phyloP scores from a whole-genome alignment of 495 filamentous ascomycete species.

The Penicillium antarcticum region DNA sequence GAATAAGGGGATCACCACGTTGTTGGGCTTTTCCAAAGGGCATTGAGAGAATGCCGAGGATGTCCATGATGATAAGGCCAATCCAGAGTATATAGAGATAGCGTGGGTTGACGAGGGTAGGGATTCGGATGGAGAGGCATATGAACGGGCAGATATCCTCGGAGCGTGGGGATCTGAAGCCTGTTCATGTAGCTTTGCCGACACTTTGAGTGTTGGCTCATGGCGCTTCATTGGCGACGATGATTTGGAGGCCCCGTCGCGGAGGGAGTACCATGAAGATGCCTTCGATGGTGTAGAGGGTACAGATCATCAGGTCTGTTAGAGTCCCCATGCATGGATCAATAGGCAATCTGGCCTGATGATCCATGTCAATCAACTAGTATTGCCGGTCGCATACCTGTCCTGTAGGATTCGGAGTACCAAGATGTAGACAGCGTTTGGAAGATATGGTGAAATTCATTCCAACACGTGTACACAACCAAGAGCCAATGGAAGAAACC shows the following conservation, averaged over 20 bases:
- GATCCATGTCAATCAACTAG: no score
- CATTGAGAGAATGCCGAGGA: constrained; percentile 34
- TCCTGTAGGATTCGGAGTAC: no score
- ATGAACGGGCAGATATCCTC: constrained; percentile 38
- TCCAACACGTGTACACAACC: no score
- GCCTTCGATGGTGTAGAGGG: no score
- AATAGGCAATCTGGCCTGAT: no score
- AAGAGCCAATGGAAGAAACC: no score
- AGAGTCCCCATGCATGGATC: no score
- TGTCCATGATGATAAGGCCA: constrained; percentile 39
- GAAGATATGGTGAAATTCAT: no score
- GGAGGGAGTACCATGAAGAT: background rate
- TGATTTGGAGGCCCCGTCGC: background rate
- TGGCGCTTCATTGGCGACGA: background rate
- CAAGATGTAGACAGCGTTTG: no score
- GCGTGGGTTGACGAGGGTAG: constrained; percentile 31
- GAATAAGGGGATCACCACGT: constrained; percentile 24
- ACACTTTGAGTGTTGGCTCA: constrained; percentile 21
- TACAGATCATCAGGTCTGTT: no score
- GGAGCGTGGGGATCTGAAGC: constrained; percentile 31
- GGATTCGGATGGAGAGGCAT: constrained; percentile 30
- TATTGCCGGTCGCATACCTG: no score
- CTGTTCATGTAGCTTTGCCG: constrained; percentile 29
- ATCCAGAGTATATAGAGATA: constrained; percentile 30
- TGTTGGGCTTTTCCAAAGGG: constrained; percentile 37